These are phyloP conservation scores for Cyanidioschyzon merolae DNA, from an alignment of 23 red algal genomes.

Conservation along the genomic window DNA sequence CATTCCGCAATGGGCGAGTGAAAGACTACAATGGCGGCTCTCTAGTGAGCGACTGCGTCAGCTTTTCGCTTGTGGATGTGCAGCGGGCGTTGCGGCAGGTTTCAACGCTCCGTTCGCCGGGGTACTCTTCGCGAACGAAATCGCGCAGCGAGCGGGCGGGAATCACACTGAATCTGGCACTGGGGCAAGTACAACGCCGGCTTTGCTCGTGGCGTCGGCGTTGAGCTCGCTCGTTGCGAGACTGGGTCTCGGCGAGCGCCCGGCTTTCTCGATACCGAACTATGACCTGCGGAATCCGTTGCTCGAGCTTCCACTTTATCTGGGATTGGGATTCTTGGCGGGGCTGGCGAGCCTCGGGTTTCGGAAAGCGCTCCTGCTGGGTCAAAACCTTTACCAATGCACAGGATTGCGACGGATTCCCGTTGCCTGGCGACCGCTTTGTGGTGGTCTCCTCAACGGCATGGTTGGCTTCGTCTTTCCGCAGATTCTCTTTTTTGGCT, in stretches of 20 bases:
- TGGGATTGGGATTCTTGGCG: conserved; percentile 29
- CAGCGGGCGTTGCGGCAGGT: conserved; percentile 40
- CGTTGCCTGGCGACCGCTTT: not conserved
- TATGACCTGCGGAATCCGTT: conserved; percentile 38
- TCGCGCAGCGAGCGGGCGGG: not conserved
- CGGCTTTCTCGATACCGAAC: conserved; percentile 23
- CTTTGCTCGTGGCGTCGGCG: conserved; percentile 27
- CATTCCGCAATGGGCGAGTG: not conserved
- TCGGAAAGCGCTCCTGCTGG: not conserved
- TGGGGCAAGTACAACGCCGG: not conserved
- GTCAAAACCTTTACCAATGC: conserved; percentile 10
- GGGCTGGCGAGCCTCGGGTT: conserved; percentile 24
- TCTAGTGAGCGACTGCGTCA: conserved; percentile 8
- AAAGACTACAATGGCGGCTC: not conserved
- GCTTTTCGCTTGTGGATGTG: conserved; percentile 27
- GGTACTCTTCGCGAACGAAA: conserved; percentile 39
- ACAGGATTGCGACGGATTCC: conserved; percentile 15
- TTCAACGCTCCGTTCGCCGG: conserved; percentile 51
- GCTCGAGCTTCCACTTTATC: conserved; percentile 34
- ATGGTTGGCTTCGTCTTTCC: conserved; percentile 25
- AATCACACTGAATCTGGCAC: not conserved
- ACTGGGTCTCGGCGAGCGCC: conserved; percentile 23
- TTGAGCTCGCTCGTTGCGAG: conserved; percentile 22
- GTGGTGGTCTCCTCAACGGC: conserved; percentile 25
- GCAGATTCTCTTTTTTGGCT: conserved; percentile 44